phyloP scores from a whole-genome alignment of 2,329 filamentous ascomycete species.

The Pestalotiopsis fici region DNA sequence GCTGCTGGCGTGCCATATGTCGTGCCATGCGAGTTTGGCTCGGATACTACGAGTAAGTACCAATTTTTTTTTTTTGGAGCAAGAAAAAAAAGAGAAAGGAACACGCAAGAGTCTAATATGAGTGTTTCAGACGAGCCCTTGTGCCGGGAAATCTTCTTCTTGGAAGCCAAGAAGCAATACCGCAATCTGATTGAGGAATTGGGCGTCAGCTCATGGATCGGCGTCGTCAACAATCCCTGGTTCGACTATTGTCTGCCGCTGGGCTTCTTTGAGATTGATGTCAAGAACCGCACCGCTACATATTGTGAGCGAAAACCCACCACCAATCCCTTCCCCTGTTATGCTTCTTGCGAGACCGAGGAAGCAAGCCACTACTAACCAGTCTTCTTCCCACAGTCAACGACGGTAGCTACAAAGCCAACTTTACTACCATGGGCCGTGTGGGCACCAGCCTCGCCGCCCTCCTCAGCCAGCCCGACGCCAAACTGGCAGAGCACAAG shows the following conservation, averaged over 20 bases:
- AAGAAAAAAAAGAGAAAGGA: not conserved
- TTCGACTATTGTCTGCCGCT: slow-evolving; percentile 29
- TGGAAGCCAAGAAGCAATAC: slow-evolving; percentile 24
- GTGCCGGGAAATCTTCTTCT: slow-evolving; percentile 20
- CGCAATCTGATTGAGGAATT: slow-evolving; percentile 29
- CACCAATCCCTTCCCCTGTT: not conserved
- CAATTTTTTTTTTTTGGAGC: not conserved
- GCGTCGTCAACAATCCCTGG: slow-evolving; percentile 33
- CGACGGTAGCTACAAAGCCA: slow-evolving; percentile 21
- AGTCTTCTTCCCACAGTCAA: slow-evolving; percentile 14
- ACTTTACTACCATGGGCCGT: slow-evolving; percentile 28
- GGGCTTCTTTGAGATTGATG: slow-evolving; percentile 32
- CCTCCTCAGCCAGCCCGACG: slow-evolving; percentile 33
- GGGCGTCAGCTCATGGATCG: slow-evolving; percentile 31
- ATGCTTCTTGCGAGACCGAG: too few relatives aligned
- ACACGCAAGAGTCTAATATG: too few relatives aligned
- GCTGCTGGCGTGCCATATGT: slow-evolving; percentile 29
- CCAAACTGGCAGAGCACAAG: slow-evolving; percentile 23
- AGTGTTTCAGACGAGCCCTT: slow-evolving; percentile 16
- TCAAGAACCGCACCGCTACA: slow-evolving; percentile 26
- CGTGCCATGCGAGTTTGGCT: slow-evolving; percentile 32
- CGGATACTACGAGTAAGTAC: slow-evolving; percentile 20
- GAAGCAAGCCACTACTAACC: not conserved
- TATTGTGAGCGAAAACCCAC: slow-evolving; percentile 31
- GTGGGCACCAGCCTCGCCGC: slow-evolving; percentile 35